Evolutionary conservation across 495 filamentous ascomycete species (phyloP).

Genomic region (Astrocystis sublimbata): DNA sequence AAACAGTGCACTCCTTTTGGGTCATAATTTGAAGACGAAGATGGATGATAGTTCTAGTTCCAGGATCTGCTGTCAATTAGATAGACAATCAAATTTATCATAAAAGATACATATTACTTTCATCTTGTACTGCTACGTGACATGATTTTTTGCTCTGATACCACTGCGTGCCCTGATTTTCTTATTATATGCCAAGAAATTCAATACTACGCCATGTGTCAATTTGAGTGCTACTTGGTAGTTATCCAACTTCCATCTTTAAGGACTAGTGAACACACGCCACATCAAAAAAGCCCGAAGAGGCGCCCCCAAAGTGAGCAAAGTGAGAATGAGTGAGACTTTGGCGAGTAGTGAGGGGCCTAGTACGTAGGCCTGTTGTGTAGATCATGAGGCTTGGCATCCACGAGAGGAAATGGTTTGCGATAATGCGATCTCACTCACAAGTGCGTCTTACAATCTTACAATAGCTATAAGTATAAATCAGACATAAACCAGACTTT

Average conservation of each 20-base stretch:
- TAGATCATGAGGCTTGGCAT: conserved; percentile 14
- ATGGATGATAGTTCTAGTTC: conserved; percentile 1
- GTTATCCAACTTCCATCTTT: too few relatives aligned
- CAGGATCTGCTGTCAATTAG: not conserved
- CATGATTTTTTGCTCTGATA: too few relatives aligned
- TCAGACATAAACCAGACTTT: too few relatives aligned
- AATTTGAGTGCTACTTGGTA: too few relatives aligned
- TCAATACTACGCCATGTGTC: too few relatives aligned
- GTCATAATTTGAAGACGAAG: not conserved
- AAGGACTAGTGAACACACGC: not conserved
- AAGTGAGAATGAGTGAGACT: not conserved
- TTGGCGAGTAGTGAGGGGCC: not conserved
- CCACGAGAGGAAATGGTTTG: conserved; percentile 9
- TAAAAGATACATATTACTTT: too few relatives aligned
- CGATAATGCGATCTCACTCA: not conserved
- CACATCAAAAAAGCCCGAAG: too few relatives aligned
- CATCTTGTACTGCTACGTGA: too few relatives aligned
- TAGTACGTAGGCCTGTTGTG: not conserved
- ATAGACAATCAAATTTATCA: too few relatives aligned
- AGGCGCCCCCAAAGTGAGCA: too few relatives aligned
- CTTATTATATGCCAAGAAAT: too few relatives aligned
- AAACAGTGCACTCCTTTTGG: conserved; percentile 8
- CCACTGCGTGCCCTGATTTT: too few relatives aligned
- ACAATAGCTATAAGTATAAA: not conserved
- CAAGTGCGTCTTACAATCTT: not conserved